Conservation (phyloP, 805 yeast species). For the Isabelozyma rhagii region DNA sequence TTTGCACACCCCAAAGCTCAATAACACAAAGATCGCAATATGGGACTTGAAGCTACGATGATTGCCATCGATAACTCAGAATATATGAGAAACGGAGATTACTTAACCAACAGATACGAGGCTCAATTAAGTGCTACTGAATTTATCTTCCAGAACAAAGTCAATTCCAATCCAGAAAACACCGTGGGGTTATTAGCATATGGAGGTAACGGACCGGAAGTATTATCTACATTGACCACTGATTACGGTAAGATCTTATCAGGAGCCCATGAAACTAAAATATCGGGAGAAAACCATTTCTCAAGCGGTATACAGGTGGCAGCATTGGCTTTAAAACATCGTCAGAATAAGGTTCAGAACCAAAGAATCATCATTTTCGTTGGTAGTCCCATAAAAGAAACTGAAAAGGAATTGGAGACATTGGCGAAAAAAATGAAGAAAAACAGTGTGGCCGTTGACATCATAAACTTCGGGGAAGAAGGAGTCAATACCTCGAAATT, state of each 20-base stretch:
- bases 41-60: conserved; percentile 97
- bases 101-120: conserved; percentile 79
- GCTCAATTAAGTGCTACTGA: conserved; percentile 92
- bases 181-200: conserved; percentile 88
- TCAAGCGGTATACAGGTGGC: conserved; percentile 91
- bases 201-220: conserved; percentile 82
- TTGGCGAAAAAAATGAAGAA: conserved; percentile 92
- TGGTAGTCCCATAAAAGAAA: conserved; percentile 77
- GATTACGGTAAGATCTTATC: conserved; percentile 83
- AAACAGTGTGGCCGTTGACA: conserved; percentile 85
- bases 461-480: conserved; percentile 91
- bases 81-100: conserved; percentile 94
- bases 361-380: conserved; percentile 89
- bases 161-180: conserved; percentile 87
- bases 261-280: conserved; percentile 76
- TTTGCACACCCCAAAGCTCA: background rate
- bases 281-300: conserved; percentile 66
- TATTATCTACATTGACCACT: conserved; percentile 81
- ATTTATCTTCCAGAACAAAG: conserved; percentile 78
- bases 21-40: conserved; percentile 23
- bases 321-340: conserved; percentile 84
- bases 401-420: conserved; percentile 68
- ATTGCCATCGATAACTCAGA: conserved; percentile 94
- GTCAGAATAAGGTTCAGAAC: conserved; percentile 89
- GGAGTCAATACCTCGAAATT: conserved; percentile 70